These are phyloP conservation scores for Rubia yunnanensis DNA, from an alignment of 257 asterid genomes.

Conservation along the genomic window DNA sequence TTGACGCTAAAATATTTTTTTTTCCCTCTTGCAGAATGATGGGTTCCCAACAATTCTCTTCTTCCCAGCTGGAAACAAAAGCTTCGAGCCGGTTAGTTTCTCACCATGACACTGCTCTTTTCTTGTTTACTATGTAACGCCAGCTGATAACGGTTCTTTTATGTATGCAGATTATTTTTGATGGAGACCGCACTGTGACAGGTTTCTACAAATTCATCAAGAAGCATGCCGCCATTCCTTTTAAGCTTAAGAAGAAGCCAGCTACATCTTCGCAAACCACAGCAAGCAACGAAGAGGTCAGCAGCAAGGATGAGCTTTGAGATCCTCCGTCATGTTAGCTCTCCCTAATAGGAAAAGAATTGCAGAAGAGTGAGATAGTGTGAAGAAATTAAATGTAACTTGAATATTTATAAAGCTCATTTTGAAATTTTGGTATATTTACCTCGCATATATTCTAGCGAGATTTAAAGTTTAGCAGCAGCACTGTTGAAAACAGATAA, in stretches of 20 bases:
- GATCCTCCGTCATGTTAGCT: neutral
- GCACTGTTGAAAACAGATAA: too few species aligned
- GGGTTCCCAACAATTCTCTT: slow-evolving; percentile 94
- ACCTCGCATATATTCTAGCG: too few species aligned
- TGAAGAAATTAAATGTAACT: neutral
- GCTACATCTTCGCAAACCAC: slow-evolving; percentile 24
- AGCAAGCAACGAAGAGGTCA: slow-evolving; percentile 14
- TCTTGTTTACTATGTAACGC: neutral
- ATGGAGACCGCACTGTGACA: slow-evolving; percentile 80
- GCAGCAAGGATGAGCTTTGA: slow-evolving; percentile 70
- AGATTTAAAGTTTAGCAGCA: too few species aligned
- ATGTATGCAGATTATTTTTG: slow-evolving; percentile 48
- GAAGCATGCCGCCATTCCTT: slow-evolving; percentile 81
- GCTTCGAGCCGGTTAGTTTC: slow-evolving; percentile 83
- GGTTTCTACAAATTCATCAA: slow-evolving; percentile 88
- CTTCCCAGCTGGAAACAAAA: slow-evolving; percentile 97
- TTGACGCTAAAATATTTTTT: neutral
- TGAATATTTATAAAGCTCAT: neutral
- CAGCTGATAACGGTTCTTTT: neutral
- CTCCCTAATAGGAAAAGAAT: neutral
- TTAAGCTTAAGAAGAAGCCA: slow-evolving; percentile 76
- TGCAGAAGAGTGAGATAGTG: neutral
- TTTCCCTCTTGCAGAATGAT: slow-evolving; percentile 47
- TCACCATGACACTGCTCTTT: neutral
- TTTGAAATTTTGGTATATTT: neutral